Evolutionary conservation across 2,329 filamentous ascomycete genomes (phyloP).

Genomic region (Colletotrichum abscissum): DNA sequence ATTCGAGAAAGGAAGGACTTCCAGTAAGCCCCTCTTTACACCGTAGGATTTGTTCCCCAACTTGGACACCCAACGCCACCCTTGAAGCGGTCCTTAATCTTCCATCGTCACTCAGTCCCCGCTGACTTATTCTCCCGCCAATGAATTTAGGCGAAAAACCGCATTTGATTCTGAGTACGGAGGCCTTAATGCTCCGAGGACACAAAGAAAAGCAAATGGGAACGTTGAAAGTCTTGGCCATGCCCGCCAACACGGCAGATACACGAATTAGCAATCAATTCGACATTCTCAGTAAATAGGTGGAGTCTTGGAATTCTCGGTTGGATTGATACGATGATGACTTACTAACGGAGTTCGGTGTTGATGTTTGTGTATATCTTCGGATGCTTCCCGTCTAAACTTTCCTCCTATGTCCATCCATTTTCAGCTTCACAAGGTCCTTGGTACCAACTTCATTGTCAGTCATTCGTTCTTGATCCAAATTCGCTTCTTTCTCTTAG

Average conservation of each 20-base stretch:
- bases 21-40: conserved; percentile 20
- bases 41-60: conserved; percentile 26
- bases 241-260: conserved; percentile 15
- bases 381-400: neutral
- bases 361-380: conserved; percentile 8
- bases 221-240: conserved; percentile 16
- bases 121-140: conserved; percentile 22
- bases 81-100: conserved; percentile 22
- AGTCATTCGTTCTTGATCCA: conserved; percentile 8
- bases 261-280: neutral
- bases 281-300: neutral
- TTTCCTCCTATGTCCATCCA: neutral
- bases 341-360: neutral
- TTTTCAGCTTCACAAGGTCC: conserved; percentile 17
- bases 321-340: neutral
- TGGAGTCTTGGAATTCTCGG: conserved; percentile 3
- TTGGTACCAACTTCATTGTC: conserved; percentile 8
- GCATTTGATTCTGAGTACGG: neutral
- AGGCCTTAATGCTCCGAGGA: neutral
- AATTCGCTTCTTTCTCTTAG: conserved; percentile 15
- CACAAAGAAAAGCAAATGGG: conserved; percentile 1
- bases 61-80: conserved; percentile 14
- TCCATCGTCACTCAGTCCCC: conserved; percentile 23
- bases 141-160: neutral
- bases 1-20: conserved; percentile 18